Percentiles rank a stretch among this genome's conserved stretches.
Evolutionary conservation across 805 yeast genomes (phyloP).

Genomic region (Barnettozyma botsteinii): DNA sequence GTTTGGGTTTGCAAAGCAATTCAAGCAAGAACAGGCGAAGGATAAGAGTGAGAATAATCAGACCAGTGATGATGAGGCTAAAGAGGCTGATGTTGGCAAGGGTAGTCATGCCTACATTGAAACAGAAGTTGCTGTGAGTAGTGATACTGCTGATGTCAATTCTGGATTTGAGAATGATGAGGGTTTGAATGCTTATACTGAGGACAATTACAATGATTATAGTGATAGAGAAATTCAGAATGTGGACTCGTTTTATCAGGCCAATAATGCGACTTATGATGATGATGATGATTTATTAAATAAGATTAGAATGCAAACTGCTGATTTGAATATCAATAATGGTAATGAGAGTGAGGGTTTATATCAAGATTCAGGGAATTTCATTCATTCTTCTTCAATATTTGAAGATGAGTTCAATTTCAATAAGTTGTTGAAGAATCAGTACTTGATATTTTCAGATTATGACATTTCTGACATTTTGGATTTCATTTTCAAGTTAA

Average conservation of each 20-base stretch:
- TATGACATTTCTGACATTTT: conserved; percentile 70
- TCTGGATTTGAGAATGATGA: no score
- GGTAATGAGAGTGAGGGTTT: conserved; percentile 20
- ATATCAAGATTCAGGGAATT: conserved; percentile 18
- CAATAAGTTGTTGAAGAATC: conserved; percentile 47
- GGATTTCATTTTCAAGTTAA: conserved; percentile 51
- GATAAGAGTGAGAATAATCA: background rate
- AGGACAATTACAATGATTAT: background rate
- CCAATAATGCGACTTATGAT: conserved; percentile 9
- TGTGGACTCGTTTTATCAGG: conserved; percentile 16
- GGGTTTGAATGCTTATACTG: no score
- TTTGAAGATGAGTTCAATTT: conserved; percentile 48
- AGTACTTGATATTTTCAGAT: conserved; percentile 58
- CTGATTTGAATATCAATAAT: conserved; percentile 28
- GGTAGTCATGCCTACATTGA: background rate
- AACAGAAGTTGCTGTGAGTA: no score
- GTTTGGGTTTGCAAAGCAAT: no score
- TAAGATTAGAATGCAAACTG: conserved; percentile 36
- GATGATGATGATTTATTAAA: conserved; percentile 29
- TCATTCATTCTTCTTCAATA: conserved; percentile 11
- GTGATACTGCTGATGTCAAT: background rate
- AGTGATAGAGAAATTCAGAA: background rate
- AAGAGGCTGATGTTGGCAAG: background rate
- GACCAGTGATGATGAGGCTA: background rate
- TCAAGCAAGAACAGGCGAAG: background rate